Evolutionary conservation across 768 basidiomycete genomes (phyloP).

Genomic region (Steccherinum ochraceum): DNA sequence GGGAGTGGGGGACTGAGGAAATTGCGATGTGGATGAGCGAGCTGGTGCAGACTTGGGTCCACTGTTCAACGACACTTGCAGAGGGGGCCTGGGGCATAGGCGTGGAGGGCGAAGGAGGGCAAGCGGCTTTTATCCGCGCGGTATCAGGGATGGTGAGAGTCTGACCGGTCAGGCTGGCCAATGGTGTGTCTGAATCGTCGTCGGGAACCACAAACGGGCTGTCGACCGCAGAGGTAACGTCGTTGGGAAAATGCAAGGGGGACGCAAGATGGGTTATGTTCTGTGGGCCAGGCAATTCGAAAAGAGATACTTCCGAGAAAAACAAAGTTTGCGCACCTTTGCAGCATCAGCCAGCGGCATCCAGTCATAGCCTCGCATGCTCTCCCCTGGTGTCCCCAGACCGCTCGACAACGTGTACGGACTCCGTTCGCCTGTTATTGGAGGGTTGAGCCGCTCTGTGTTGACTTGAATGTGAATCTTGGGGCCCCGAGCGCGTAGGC

Average conservation of each 20-base stretch:
- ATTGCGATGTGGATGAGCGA: neutral
- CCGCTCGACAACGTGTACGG: too few species aligned
- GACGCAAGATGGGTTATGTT: neutral
- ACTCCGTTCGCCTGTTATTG: neutral
- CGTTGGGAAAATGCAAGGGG: neutral
- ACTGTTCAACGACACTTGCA: neutral
- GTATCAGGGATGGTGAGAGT: neutral
- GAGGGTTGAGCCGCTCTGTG: neutral
- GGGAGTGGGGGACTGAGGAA: neutral
- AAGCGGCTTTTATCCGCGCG: neutral
- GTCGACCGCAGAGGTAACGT: conserved; percentile 1
- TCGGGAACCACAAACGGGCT: neutral
- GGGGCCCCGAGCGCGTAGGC: neutral
- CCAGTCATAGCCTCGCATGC: conserved; percentile 13
- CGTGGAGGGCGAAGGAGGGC: conserved; percentile 6
- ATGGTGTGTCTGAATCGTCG: too few species aligned
- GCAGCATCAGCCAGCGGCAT: conserved; percentile 13
- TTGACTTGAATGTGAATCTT: neutral
- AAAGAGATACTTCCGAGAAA: neutral
- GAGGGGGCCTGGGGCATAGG: conserved; percentile 4
- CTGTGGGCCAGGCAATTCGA: neutral
- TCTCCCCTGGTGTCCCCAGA: neutral
- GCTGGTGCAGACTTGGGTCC: conserved; percentile 3
- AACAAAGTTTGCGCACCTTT: conserved; percentile 16
- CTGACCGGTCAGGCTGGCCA: neutral